phyloP scores from a whole-genome alignment of 2,329 filamentous ascomycete species.

The Botryosphaeria agaves region DNA sequence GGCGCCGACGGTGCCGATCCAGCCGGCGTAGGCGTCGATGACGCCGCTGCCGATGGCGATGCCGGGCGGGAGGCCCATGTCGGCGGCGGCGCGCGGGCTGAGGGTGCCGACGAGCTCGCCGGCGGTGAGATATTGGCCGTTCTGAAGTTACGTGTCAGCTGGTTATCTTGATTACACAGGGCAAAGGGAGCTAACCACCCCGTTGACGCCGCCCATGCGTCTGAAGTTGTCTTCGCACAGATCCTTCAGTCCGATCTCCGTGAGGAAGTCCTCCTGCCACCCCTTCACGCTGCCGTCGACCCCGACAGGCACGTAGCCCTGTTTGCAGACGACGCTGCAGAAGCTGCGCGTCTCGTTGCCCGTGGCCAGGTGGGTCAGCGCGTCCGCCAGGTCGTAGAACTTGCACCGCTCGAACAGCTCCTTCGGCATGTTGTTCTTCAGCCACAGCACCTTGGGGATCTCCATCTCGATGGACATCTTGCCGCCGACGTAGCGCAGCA shows the following conservation, averaged over 20 bases:
- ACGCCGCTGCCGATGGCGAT: conserved; percentile 92
- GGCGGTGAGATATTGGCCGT: conserved; percentile 77
- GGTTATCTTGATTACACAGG: conserved; percentile 3
- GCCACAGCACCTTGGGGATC: conserved; percentile 93
- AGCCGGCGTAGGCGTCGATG: conserved; percentile 95
- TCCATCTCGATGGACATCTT: conserved; percentile 99
- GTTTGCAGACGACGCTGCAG: conserved; percentile 94
- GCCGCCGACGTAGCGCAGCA: conserved; percentile 89
- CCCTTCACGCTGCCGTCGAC: conserved; percentile 95
- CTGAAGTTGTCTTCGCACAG: conserved; percentile 75
- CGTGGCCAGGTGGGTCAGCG: conserved; percentile 84
- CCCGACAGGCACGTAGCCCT: conserved; percentile 90
- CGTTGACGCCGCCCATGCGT: conserved; percentile 84
- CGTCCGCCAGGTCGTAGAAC: conserved; percentile 90
- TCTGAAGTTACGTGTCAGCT: conserved; percentile 40
- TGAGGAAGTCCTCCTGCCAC: conserved; percentile 92
- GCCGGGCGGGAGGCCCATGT: conserved; percentile 70
- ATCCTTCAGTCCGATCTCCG: conserved; percentile 71
- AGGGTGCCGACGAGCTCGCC: conserved; percentile 79
- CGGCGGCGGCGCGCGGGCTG: conserved; percentile 63
- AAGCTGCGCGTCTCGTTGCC: conserved; percentile 84
- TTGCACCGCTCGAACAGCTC: conserved; percentile 86
- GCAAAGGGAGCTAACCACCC: conserved; percentile 60
- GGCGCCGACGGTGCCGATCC: conserved; percentile 97
- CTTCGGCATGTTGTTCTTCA: conserved; percentile 94